These are phyloP conservation scores for Capsicum rhomboideum DNA, from an alignment of 257 asterid species.

Conservation along the genomic window DNA sequence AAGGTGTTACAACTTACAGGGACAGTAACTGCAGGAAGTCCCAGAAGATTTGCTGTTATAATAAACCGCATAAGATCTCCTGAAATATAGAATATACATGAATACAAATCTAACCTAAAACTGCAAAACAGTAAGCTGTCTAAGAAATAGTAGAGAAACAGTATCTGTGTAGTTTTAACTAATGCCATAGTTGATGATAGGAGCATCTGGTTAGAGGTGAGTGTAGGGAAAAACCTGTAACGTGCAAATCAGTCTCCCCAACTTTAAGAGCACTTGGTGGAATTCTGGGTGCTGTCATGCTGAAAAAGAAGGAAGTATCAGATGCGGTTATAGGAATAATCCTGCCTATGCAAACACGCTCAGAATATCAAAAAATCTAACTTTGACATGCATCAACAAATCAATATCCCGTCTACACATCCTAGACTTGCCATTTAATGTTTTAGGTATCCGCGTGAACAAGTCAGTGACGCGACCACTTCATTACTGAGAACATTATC, in stretches of 20 bases:
- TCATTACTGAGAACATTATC: neutral
- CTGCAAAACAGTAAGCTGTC: neutral
- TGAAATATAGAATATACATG: slow-evolving; percentile 13
- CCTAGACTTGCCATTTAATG: neutral
- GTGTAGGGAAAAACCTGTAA: slow-evolving; percentile 25
- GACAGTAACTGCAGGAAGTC: slow-evolving; percentile 84
- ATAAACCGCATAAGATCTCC: slow-evolving; percentile 85
- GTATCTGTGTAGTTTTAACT: neutral
- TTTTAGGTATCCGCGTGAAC: neutral
- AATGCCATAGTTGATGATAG: neutral
- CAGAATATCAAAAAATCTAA: neutral
- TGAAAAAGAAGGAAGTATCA: slow-evolving; percentile 3
- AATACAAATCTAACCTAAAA: neutral
- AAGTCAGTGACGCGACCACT: neutral
- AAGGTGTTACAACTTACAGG: slow-evolving; percentile 52
- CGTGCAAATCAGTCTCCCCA: slow-evolving; percentile 77
- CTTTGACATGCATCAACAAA: neutral
- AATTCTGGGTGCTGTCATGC: slow-evolving; percentile 95
- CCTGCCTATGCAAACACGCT: neutral
- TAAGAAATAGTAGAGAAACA: neutral
- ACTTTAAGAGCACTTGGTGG: slow-evolving; percentile 65
- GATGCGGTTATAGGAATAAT: neutral
- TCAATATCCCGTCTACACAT: neutral
- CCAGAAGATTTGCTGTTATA: slow-evolving; percentile 70
- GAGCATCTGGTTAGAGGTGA: neutral